phyloP scores from a whole-genome alignment of 2,329 filamentous ascomycete species.

The Drechslera avenae region DNA sequence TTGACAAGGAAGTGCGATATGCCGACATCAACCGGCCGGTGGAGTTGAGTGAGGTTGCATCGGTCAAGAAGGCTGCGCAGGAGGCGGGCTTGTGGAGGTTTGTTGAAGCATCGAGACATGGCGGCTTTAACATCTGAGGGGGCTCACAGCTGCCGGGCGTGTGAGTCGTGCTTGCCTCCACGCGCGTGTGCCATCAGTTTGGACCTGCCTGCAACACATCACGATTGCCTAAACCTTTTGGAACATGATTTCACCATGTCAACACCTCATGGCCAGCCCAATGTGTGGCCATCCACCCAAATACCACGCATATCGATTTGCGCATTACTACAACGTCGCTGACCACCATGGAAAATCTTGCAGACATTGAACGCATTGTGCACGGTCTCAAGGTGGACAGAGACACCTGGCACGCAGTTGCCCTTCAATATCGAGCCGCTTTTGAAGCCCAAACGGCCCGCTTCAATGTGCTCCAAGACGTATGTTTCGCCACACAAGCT shows the following conservation, averaged over 20 bases:
- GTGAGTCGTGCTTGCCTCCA: neutral
- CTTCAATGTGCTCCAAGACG: slow-evolving; percentile 32
- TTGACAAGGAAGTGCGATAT: slow-evolving; percentile 64
- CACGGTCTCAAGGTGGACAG: slow-evolving; percentile 35
- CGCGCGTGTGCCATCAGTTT: neutral
- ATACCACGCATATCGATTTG: slow-evolving; percentile 7
- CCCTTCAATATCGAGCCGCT: slow-evolving; percentile 34
- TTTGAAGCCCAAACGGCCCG: slow-evolving; percentile 33
- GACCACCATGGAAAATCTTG: slow-evolving; percentile 9
- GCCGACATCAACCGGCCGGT: slow-evolving; percentile 78
- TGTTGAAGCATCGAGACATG: slow-evolving; percentile 66
- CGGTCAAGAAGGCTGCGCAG: slow-evolving; percentile 69
- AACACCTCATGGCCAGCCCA: neutral
- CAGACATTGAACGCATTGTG: slow-evolving; percentile 23
- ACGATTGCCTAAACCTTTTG: neutral
- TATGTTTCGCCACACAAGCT: slow-evolving; percentile 40
- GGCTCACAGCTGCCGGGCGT: neutral
- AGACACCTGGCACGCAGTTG: slow-evolving; percentile 38
- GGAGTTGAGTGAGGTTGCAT: slow-evolving; percentile 66
- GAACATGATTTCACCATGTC: neutral
- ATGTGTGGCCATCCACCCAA: neutral
- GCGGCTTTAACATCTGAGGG: slow-evolving; percentile 57
- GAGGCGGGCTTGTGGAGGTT: slow-evolving; percentile 79
- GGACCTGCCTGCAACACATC: neutral
- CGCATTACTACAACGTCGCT: slow-evolving; percentile 26